Evolutionary conservation across 352 stramenopile species (phyloP), one percentile per base, ranked within the genome.

Genomic region (Phytophthora syringae): DNA sequence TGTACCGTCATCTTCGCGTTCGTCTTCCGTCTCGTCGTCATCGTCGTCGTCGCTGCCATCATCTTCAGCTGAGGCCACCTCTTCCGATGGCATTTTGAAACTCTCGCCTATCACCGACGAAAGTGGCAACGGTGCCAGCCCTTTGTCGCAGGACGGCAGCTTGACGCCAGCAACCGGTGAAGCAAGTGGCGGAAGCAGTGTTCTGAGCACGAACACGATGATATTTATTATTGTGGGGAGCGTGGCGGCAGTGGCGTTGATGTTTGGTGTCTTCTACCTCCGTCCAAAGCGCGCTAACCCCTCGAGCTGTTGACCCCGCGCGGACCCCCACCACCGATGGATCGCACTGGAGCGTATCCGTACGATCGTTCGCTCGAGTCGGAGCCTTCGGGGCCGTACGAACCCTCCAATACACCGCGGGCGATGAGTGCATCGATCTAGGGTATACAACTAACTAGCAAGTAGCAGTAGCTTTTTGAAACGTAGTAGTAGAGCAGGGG

Each of bases 141-240:
- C 67, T 16, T 34, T 74, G 16, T 71, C 62, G 22, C 44, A 27
- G 18, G 42, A 67, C 18, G 50, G 58, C 7, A 64, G 53, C 18
- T 47, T 58, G 39, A 55, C 53, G 49, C 54, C 66, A 16, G 59
- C 63, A 32, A 72, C 60, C 51, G 54, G 50, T 24, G 57, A 51
- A 9, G 52, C 64, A 5, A 57, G 37, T 25, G 51, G 52, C 4
- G 52, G 42, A 32, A 62, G 24, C 40, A 60, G 22, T 34, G 24
- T 55, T 13, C 43, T 78, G 44, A 47, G 47, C 25, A 51, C 54
- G 21, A 70, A 79, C 60, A 55, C 43, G 20, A 59, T 76, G 49
- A 63, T 65, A n/a, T 67, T 70, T 40, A 71, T 81, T 36, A 62
- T 76, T n/a, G 61, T 81, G 37, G 73, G 65, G 18, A 60, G 52